Evolutionary conservation across 2,329 filamentous ascomycete genomes (phyloP).

Genomic region (Neopestalotiopsis rosae): DNA sequence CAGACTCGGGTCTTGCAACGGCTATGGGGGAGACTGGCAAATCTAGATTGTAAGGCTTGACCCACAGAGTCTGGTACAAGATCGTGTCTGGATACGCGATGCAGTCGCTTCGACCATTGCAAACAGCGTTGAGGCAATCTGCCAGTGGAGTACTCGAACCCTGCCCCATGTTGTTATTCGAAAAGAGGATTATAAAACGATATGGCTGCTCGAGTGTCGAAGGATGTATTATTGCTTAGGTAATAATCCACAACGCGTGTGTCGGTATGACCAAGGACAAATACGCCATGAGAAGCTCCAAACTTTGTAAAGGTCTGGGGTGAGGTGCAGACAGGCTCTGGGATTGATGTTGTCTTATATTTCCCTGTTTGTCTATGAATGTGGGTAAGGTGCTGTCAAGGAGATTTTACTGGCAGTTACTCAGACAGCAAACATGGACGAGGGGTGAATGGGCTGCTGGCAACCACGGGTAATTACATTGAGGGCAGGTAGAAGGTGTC

Average conservation of each 20-base stretch:
- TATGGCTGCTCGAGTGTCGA: not conserved
- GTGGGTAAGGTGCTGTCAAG: too few species aligned
- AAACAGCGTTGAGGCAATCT: constrained; percentile 53
- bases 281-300: too few species aligned
- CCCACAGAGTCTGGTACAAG: constrained; percentile 55
- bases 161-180: constrained; percentile 46
- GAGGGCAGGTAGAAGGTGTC: not conserved
- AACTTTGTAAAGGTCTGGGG: too few species aligned
- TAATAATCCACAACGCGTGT: too few species aligned
- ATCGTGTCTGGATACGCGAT: constrained; percentile 50
- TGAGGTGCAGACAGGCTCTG: too few species aligned
- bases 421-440: not conserved
- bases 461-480: not conserved
- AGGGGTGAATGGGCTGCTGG: not conserved
- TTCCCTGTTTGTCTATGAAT: too few species aligned
- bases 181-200: not conserved
- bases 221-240: not conserved
- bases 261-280: too few species aligned
- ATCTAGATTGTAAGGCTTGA: constrained; percentile 59
- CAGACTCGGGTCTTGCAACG: constrained; percentile 59
- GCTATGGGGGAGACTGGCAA: constrained; percentile 56
- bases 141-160: constrained; percentile 45
- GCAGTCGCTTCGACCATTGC: constrained; percentile 49
- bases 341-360: too few species aligned
- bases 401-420: not conserved